Evolutionary conservation across 2,329 filamentous ascomycete species (phyloP), one percentile per base, ranked within the genome.

Genomic region (Lasiodiplodia sp.): DNA sequence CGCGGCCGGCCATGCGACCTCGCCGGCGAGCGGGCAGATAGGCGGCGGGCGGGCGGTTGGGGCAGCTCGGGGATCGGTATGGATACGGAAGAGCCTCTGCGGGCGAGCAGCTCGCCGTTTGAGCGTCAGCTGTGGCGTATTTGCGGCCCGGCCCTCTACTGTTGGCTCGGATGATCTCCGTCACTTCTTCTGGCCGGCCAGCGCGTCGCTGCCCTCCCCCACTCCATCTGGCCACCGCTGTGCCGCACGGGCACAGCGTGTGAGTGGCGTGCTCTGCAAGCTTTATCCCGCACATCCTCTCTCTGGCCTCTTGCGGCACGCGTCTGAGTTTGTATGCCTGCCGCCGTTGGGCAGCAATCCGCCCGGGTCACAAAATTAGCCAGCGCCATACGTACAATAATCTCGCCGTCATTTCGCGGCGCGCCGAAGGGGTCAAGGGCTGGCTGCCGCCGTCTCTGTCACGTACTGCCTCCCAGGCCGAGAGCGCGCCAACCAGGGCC

Each of bases 311-410:
- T 52, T 64, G 60, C 60, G 60, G 60, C 60, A 64, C 60, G 60
- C 60, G 60, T 64, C 60, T 64, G 47, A 64, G 60, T 49, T 64
- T 64, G 60, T 64, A 64, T 64, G 60, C 60, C 60, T 64, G 60
- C 60, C 40, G 60, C 28, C 44, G 60, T 64, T 64, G 60, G 60
- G 60, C 60, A 64, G 60, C 60, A 64, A 64, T 52, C 60, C 31
- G 60, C 47, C 31, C 60, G 60, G 51, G 60, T 52, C 60, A 28
- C 60, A 64, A 64, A 52, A 64, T 64, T 64, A 64, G 47, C 60
- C 60, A 64, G 60, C 47, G 58, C 58, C 58, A 62, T 62, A 62
- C 57, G 57, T 63, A 34, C 25, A 51, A 63, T 51, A 51, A 51
- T 63, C 58, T 63, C 28, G 58, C 58, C 58, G 58, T 64, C 60